Percentiles rank a stretch among this genome's conserved stretches.
Conservation (phyloP, 2,329 filamentous ascomycete species). For the Macroventuria anomochaeta region DNA sequence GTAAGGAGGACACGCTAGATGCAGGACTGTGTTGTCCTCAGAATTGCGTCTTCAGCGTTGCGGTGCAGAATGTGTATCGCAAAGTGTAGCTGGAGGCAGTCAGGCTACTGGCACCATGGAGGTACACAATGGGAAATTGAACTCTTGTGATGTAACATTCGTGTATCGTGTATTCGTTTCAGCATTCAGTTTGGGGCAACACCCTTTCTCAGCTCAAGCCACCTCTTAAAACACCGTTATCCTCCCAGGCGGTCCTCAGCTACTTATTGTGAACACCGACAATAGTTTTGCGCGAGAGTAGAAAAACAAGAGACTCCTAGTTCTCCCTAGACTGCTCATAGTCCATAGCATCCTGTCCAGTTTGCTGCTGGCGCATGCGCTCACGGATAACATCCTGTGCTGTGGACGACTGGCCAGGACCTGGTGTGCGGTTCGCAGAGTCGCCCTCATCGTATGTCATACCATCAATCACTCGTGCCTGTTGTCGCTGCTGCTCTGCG, state of each 20-base stretch:
- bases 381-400: constrained; percentile 71
- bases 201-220: not conserved
- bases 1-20: too few relatives aligned
- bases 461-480: constrained; percentile 54
- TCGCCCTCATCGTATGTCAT: constrained; percentile 51
- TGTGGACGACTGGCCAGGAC: constrained; percentile 56
- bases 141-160: not conserved
- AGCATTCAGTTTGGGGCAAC: constrained; percentile 1
- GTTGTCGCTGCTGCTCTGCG: constrained; percentile 37
- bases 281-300: not conserved
- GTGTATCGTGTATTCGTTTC: constrained; percentile 3
- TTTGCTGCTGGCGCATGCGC: constrained; percentile 44
- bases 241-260: not conserved
- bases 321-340: constrained; percentile 10
- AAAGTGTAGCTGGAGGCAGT: too few relatives aligned
- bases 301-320: not conserved
- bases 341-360: constrained; percentile 35
- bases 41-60: too few relatives aligned
- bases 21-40: too few relatives aligned
- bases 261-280: not conserved
- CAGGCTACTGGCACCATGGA: too few relatives aligned
- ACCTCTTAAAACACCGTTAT: not conserved
- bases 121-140: not conserved
- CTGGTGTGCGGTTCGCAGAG: constrained; percentile 47
- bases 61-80: too few relatives aligned